Conservation (phyloP, 2,329 filamentous ascomycete species). For the Colletotrichum tamarilloi region DNA sequence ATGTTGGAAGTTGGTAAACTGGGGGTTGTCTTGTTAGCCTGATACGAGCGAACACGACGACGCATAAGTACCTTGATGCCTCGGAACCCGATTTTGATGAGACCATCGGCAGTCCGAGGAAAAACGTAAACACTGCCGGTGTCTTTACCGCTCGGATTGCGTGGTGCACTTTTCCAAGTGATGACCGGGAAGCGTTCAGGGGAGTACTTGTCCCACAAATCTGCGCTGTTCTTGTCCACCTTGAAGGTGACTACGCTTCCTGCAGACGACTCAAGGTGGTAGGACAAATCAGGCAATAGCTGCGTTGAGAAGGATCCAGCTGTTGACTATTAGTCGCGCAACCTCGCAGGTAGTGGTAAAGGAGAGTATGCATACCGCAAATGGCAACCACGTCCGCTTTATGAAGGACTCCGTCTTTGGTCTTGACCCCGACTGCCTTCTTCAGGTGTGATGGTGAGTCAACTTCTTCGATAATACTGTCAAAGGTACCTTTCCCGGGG, state of each 20-base stretch:
- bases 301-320: conserved; percentile 47
- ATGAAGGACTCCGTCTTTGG: conserved; percentile 48
- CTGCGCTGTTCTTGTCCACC: conserved; percentile 36
- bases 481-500: conserved; percentile 38
- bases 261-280: conserved; percentile 39
- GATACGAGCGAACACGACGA: conserved; percentile 48
- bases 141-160: conserved; percentile 43
- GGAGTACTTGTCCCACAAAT: conserved; percentile 47
- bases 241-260: conserved; percentile 38
- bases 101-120: conserved; percentile 39
- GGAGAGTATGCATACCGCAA: conserved; percentile 44
- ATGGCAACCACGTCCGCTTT: conserved; percentile 48
- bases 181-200: conserved; percentile 46
- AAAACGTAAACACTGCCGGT: conserved; percentile 44
- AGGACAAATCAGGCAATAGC: conserved; percentile 37
- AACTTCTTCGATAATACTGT: conserved; percentile 38
- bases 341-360: not conserved
- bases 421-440: conserved; percentile 50
- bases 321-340: conserved; percentile 9
- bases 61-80: conserved; percentile 45
- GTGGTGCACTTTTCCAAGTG: conserved; percentile 44
- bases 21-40: conserved; percentile 41
- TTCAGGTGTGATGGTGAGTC: conserved; percentile 19
- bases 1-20: conserved; percentile 44
- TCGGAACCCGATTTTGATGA: conserved; percentile 44